phyloP scores from a whole-genome alignment of 805 yeast genomes.

The Hanseniaspora singularis region DNA sequence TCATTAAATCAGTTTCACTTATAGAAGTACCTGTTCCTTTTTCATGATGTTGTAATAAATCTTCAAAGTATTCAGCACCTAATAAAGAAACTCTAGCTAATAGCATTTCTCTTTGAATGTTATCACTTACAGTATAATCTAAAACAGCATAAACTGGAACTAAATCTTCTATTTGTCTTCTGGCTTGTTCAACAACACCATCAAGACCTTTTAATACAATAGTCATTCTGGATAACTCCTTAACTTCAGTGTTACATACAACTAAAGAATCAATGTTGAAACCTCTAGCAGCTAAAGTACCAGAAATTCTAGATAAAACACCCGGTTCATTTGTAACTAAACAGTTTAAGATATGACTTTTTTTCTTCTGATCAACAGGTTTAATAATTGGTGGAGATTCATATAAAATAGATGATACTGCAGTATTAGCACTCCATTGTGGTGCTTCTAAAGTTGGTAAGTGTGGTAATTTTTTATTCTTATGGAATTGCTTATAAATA shows the following conservation, averaged over 20 bases:
- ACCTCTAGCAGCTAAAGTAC: constrained; percentile 94
- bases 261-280: constrained; percentile 96
- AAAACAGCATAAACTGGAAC: constrained; percentile 97
- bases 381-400: constrained; percentile 50
- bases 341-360: constrained; percentile 88
- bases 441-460: constrained; percentile 90
- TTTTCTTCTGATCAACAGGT: constrained; percentile 44
- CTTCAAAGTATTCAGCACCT: constrained; percentile 98
- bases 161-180: constrained; percentile 93
- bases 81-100: constrained; percentile 83
- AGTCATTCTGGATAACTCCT: constrained; percentile 93
- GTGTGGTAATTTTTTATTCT: constrained; percentile 76
- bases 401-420: constrained; percentile 87
- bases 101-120: constrained; percentile 80
- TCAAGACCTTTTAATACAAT: constrained; percentile 89
- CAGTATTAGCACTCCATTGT: constrained; percentile 90
- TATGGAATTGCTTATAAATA: constrained; percentile 84
- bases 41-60: constrained; percentile 70
- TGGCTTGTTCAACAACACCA: constrained; percentile 92
- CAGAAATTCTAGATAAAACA: constrained; percentile 83
- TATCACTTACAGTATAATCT: constrained; percentile 82
- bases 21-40: constrained; percentile 27
- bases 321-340: constrained; percentile 98
- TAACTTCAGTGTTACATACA: constrained; percentile 92
- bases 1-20: constrained; percentile 23